Conservation (phyloP, 352 stramenopile genomes). For the Vaucheria bursata region DNA sequence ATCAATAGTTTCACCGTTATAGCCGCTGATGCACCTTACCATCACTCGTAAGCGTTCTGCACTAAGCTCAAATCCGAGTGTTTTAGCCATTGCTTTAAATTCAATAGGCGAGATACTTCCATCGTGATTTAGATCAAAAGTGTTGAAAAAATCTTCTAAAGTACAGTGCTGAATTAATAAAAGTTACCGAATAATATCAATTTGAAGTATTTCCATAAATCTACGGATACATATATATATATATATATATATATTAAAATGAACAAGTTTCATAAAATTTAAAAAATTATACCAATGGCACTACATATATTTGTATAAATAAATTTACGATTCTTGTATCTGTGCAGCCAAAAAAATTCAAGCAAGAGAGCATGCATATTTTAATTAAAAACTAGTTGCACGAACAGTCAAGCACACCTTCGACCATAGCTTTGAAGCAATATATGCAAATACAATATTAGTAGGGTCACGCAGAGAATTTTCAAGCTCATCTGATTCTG, state of each 20-base stretch:
- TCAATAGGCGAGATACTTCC: constrained; percentile 30
- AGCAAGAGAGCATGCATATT: too few species aligned
- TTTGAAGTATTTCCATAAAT: too few species aligned
- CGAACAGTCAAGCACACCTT: too few species aligned
- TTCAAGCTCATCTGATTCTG: constrained; percentile 30
- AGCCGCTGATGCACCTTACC: constrained; percentile 23
- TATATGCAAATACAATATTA: constrained; percentile 32
- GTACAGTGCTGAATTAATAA: constrained; percentile 26
- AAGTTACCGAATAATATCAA: too few species aligned
- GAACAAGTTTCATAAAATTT: too few species aligned
- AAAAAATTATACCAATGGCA: too few species aligned
- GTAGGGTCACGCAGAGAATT: constrained; percentile 18
- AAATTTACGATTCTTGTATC: too few species aligned
- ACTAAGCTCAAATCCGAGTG: constrained; percentile 27
- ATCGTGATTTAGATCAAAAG: constrained; percentile 31
- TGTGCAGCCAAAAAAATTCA: too few species aligned
- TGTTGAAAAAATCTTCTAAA: constrained; percentile 32
- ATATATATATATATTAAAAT: too few species aligned
- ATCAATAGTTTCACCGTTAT: constrained; percentile 33
- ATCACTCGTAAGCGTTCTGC: constrained; percentile 31
- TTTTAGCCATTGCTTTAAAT: constrained; percentile 37
- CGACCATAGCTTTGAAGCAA: constrained; percentile 10
- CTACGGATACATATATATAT: too few species aligned
- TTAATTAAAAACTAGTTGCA: too few species aligned
- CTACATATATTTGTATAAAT: too few species aligned